These are phyloP conservation scores for Rhodomyrtus tomentosa DNA, from an alignment of 345 rosid species.

Conservation along the genomic window DNA sequence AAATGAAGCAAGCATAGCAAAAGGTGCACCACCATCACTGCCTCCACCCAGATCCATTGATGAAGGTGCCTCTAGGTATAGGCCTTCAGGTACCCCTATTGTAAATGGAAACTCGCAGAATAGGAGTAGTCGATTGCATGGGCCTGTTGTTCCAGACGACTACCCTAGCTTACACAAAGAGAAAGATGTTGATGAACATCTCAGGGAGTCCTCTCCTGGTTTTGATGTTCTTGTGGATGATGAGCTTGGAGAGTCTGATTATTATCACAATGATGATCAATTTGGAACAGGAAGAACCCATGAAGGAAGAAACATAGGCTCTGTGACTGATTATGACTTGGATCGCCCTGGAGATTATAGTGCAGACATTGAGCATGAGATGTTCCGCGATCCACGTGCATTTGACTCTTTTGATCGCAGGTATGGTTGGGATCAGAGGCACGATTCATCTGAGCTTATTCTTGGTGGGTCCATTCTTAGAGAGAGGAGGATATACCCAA, in stretches of 20 bases:
- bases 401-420: constrained; percentile 38
- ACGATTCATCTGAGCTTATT: constrained; percentile 41
- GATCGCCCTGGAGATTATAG: constrained; percentile 31
- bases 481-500: constrained; percentile 38
- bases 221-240: constrained; percentile 96
- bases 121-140: constrained; percentile 31
- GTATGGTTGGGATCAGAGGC: constrained; percentile 47
- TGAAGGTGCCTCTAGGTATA: constrained; percentile 33
- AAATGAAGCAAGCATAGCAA: constrained; percentile 19
- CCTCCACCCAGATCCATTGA: constrained; percentile 6
- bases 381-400: constrained; percentile 22
- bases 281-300: constrained; percentile 41
- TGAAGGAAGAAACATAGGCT: constrained; percentile 40
- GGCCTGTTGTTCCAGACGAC: constrained; percentile 36
- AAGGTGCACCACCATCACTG: constrained; percentile 10
- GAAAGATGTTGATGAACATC: constrained; percentile 54
- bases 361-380: constrained; percentile 38
- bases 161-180: constrained; percentile 31
- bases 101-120: constrained; percentile 22
- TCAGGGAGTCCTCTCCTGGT: constrained; percentile 91
- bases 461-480: constrained; percentile 19
- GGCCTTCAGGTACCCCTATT: constrained; percentile 13
- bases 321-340: constrained; percentile 45
- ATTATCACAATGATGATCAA: constrained; percentile 60
- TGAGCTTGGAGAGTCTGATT: constrained; percentile 57